Base-by-base conservation (phyloP, 352 stramenopile genomes). In the Phytophthora syringae region DNA sequence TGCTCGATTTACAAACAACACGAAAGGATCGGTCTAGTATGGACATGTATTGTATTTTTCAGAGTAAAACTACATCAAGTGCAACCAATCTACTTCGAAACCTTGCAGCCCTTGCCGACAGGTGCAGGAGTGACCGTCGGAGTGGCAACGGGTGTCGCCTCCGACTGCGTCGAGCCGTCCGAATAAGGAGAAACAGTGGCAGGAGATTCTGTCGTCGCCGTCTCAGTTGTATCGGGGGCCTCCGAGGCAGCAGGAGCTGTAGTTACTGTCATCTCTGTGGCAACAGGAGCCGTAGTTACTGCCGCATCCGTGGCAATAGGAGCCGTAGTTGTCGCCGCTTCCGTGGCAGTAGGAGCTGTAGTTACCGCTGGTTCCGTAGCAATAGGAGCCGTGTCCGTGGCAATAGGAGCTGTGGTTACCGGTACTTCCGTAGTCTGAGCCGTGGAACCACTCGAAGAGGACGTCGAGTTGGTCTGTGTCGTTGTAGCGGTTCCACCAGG, bases 81-180 rank as follows among this genome's bases (percentile, higher is more conserved):
- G 34, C 42, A 48, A 28, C 4, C 15, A 20, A 7, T 65, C 25
- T 60, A 60, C 42, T 56, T 59, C 24, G 15, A 49, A n/a, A 47
- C 32, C 58, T 54, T 68, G 30, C 64, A 72, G 7, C 39, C 18
- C 16, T 72, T 67, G 18, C 2, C 51, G 5, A 10, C 49, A n/a
- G 51, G 42, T 20, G 30, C 28, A 13, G 48, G 20, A 9, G 30
- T 60, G 22, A 55, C 50, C 11, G 36, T 43, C 18, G 40, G 42
- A 1, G 43, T 58, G 16, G 50, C 27, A 44, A 53, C 28, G 4
- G 57, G 51, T 7, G 51, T 20, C 18, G 57, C 57, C 20, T 67
- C 51, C 25, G 44, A 50, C n/a, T 72, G 44, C 43, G 13, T 63
- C 15, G 57, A 67, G 1, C 44, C 64, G 5, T 72, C 51, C 0